Evolutionary conservation across 2,329 filamentous ascomycete genomes (phyloP).

Genomic region (Juglanconis oblonga): DNA sequence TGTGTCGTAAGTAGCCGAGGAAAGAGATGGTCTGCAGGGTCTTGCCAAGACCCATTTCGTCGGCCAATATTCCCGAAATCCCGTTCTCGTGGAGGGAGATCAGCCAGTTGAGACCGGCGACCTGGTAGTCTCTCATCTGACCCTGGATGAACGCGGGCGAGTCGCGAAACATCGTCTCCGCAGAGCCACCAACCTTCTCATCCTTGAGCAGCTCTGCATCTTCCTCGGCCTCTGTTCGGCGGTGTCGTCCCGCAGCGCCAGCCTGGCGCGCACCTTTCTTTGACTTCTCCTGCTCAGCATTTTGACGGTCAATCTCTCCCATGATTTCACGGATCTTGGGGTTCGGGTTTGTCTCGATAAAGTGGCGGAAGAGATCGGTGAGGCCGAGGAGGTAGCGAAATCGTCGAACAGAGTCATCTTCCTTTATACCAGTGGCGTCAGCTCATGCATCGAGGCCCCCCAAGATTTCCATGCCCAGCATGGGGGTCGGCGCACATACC

Average conservation of each 20-base stretch:
- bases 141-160: constrained; percentile 88
- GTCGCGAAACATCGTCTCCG: constrained; percentile 88
- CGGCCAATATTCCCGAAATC: constrained; percentile 95
- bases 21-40: constrained; percentile 97
- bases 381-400: constrained; percentile 94
- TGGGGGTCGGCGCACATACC: constrained; percentile 46
- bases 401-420: constrained; percentile 90
- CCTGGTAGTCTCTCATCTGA: constrained; percentile 92
- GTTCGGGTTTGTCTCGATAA: constrained; percentile 96
- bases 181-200: constrained; percentile 81
- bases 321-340: constrained; percentile 93
- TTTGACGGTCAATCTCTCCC: constrained; percentile 90
- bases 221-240: constrained; percentile 95
- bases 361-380: constrained; percentile 96
- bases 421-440: constrained; percentile 45
- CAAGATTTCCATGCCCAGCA: not conserved
- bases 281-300: constrained; percentile 67
- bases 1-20: constrained; percentile 87
- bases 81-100: constrained; percentile 97
- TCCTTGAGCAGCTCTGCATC: constrained; percentile 86
- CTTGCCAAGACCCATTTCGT: constrained; percentile 98
- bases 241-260: constrained; percentile 72
- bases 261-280: constrained; percentile 82
- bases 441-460: not conserved
- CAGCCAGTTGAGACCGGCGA: constrained; percentile 94